These are phyloP conservation scores for Camellia sinensis DNA, from an alignment of 148 eudicot species.

Conservation along the genomic window DNA sequence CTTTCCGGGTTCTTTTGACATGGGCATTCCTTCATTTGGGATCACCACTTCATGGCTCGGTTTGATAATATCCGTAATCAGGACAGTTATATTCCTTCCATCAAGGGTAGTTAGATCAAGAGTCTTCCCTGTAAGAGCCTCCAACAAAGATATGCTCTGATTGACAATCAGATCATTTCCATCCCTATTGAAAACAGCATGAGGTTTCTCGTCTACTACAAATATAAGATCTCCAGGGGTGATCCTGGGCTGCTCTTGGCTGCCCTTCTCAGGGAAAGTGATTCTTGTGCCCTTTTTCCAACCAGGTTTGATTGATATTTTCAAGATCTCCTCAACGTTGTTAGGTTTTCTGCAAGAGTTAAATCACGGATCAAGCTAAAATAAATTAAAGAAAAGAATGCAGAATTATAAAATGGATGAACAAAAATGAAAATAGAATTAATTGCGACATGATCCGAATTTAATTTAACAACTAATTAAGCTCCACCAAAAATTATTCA, in stretches of 20 bases:
- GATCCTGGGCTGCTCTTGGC: conserved; percentile 36
- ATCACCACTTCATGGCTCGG: conserved; percentile 62
- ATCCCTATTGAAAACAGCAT: conserved; percentile 46
- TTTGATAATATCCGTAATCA: conserved; percentile 49
- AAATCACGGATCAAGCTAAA: conserved; percentile 16
- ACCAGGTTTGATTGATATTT: conserved; percentile 53
- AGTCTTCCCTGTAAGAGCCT: conserved; percentile 71
- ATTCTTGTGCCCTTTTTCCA: conserved; percentile 68
- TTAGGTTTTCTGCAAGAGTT: conserved; percentile 44
- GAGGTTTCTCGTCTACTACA: conserved; percentile 60
- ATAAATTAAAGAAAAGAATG: not conserved
- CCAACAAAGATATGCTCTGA: conserved; percentile 39
- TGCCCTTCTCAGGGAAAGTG: conserved; percentile 61
- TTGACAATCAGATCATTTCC: conserved; percentile 52
- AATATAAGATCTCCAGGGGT: conserved; percentile 55
- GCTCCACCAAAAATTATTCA: not conserved
- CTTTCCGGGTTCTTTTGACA: conserved; percentile 48
- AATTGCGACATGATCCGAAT: not conserved
- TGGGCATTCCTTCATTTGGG: conserved; percentile 54
- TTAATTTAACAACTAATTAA: not conserved
- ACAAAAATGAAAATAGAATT: not conserved
- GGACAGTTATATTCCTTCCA: conserved; percentile 43
- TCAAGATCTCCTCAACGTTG: conserved; percentile 50
- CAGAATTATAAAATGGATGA: not conserved
- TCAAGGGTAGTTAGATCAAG: conserved; percentile 56